These are phyloP conservation scores for Wallemia hederae DNA, from an alignment of 1,284 basidiomycete species.

Conservation along the genomic window DNA sequence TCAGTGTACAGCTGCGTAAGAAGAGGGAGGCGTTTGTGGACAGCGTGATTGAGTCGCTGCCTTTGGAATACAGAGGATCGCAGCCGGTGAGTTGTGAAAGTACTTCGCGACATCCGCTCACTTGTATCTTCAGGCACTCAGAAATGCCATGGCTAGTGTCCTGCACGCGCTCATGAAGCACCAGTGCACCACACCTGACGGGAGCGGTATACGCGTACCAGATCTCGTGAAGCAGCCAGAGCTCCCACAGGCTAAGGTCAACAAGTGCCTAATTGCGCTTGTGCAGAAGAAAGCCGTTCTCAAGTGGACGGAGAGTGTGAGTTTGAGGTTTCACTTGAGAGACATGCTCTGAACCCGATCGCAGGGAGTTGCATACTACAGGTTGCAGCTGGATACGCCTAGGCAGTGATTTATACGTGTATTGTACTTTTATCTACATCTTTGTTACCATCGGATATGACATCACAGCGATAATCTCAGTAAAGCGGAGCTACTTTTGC, in stretches of 20 bases:
- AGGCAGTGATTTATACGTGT: not conserved
- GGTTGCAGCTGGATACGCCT: not conserved
- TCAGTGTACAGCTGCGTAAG: not conserved
- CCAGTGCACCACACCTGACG: not conserved
- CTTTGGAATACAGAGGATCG: not conserved
- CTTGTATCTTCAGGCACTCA: not conserved
- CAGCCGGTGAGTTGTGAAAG: not conserved
- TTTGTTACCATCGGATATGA: not conserved
- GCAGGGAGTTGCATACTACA: not conserved
- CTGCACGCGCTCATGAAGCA: not conserved
- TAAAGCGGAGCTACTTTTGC: too few relatives aligned
- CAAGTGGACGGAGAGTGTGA: conserved; percentile 24
- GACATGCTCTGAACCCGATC: not conserved
- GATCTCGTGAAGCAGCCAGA: conserved; percentile 54
- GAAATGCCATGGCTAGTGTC: not conserved
- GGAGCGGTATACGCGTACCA: conserved; percentile 20
- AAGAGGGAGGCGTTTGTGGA: not conserved
- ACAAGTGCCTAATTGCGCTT: conserved; percentile 71
- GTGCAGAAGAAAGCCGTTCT: conserved; percentile 59
- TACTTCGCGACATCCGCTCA: not conserved
- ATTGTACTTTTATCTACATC: too few relatives aligned
- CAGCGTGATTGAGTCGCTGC: not conserved
- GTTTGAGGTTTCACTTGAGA: conserved; percentile 6
- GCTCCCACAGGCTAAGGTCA: conserved; percentile 57
- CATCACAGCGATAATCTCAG: too few relatives aligned